Conservation (phyloP, 257 asterid genomes). For the Rauvolfia tetraphylla region DNA sequence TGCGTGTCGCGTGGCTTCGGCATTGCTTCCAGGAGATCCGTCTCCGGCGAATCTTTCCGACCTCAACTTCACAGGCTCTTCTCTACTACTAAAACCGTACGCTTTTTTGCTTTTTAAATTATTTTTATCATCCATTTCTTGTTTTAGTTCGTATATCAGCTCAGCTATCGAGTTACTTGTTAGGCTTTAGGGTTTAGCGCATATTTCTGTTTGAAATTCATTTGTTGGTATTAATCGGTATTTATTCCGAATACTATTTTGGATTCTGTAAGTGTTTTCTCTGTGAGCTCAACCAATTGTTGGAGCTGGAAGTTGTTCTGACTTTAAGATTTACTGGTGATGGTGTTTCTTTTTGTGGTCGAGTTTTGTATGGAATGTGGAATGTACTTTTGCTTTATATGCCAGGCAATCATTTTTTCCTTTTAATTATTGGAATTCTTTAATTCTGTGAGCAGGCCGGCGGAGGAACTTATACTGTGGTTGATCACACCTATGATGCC, state of each 20-base stretch:
- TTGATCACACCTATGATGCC: conserved; percentile 98
- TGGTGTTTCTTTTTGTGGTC: neutral
- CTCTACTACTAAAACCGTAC: conserved; percentile 52
- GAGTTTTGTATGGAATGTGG: neutral
- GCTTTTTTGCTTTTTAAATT: neutral
- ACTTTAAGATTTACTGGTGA: neutral
- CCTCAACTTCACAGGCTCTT: conserved; percentile 39
- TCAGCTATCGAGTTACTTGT: neutral
- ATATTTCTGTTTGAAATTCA: neutral
- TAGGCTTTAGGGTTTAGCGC: neutral
- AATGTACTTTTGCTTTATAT: neutral
- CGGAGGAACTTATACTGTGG: conserved; percentile 74
- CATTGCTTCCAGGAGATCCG: conserved; percentile 48
- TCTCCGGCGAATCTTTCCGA: conserved; percentile 51
- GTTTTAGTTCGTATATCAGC: neutral
- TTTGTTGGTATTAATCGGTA: neutral
- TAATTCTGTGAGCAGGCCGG: conserved; percentile 41
- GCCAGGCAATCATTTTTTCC: neutral
- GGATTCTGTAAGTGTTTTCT: neutral
- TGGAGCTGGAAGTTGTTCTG: neutral
- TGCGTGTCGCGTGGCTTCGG: conserved; percentile 81
- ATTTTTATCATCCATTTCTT: neutral
- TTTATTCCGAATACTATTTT: neutral
- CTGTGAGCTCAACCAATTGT: neutral
- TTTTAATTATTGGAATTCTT: neutral